phyloP scores from a whole-genome alignment of 2,329 filamentous ascomycete genomes.

The Pseudocercospora fuligena region DNA sequence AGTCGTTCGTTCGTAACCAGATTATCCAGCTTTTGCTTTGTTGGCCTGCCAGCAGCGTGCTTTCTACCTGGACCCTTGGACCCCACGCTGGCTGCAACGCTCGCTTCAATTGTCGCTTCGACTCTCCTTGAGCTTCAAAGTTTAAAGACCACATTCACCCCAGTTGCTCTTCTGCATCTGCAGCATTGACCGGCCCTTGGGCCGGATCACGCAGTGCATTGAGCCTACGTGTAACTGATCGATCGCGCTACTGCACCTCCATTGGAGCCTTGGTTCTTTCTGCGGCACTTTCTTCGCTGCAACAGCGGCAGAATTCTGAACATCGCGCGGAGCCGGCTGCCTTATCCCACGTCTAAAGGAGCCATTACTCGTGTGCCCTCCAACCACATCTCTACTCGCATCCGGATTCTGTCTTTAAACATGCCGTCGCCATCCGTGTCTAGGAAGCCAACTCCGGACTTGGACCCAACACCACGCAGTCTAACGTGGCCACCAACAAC shows the following conservation, averaged over 20 bases:
- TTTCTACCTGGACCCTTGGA: background rate
- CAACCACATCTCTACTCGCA: constrained; percentile 23
- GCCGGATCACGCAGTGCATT: constrained; percentile 15
- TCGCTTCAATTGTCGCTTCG: background rate
- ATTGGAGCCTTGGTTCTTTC: background rate
- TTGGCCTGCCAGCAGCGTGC: no score
- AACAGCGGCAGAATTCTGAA: constrained; percentile 18
- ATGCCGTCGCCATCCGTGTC: constrained; percentile 27
- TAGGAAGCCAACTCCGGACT: constrained; percentile 7
- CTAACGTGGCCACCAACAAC: constrained; percentile 29
- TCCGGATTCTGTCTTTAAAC: constrained; percentile 10
- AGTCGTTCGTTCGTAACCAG: background rate
- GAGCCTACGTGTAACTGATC: constrained; percentile 19
- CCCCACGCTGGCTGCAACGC: background rate
- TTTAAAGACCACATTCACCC: background rate
- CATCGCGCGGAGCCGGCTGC: constrained; percentile 14
- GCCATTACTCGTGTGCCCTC: constrained; percentile 19
- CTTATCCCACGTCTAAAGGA: constrained; percentile 25
- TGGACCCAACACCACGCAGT: constrained; percentile 28
- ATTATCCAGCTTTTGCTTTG: background rate
- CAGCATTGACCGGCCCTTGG: constrained; percentile 18
- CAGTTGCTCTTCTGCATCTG: background rate
- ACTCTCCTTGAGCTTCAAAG: constrained; percentile 4
- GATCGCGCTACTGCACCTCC: constrained; percentile 27
- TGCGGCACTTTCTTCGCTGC: constrained; percentile 18